Evolutionary conservation across 1,284 basidiomycete species (phyloP).

Genomic region (Malassezia pachydermatis): DNA sequence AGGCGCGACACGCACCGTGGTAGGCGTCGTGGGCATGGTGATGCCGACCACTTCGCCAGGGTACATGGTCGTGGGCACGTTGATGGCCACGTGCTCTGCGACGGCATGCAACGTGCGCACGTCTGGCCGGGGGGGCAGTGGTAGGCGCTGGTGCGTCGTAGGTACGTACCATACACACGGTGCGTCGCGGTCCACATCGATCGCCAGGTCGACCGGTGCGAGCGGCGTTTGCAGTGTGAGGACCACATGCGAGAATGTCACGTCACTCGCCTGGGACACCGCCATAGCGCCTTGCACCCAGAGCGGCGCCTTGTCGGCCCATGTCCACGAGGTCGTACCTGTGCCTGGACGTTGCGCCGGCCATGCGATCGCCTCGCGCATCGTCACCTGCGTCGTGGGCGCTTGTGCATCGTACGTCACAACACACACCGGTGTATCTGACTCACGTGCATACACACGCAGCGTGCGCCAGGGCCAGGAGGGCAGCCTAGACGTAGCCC

Average conservation of each 20-base stretch:
- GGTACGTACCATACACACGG: neutral
- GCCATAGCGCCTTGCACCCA: neutral
- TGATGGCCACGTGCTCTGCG: neutral
- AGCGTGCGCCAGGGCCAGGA: neutral
- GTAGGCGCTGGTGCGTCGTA: neutral
- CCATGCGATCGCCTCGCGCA: neutral
- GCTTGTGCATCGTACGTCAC: no score
- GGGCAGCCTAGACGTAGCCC: no score
- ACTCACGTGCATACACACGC: no score
- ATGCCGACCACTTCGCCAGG: conserved; percentile 2
- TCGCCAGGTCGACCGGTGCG: neutral
- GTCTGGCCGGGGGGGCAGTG: neutral
- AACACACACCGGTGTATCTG: no score
- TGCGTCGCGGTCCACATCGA: neutral
- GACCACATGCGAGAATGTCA: neutral
- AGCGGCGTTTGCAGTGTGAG: neutral
- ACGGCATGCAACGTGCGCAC: neutral
- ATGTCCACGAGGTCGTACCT: neutral
- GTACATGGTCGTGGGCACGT: neutral
- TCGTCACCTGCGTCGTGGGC: no score
- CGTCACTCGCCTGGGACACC: neutral
- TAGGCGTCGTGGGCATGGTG: neutral
- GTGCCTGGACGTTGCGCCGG: neutral
- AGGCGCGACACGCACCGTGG: neutral
- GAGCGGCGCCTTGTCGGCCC: neutral